Evolutionary conservation across 1,284 basidiomycete genomes (phyloP), one percentile per base, ranked within the genome.

Genomic region (Grifola frondosa): DNA sequence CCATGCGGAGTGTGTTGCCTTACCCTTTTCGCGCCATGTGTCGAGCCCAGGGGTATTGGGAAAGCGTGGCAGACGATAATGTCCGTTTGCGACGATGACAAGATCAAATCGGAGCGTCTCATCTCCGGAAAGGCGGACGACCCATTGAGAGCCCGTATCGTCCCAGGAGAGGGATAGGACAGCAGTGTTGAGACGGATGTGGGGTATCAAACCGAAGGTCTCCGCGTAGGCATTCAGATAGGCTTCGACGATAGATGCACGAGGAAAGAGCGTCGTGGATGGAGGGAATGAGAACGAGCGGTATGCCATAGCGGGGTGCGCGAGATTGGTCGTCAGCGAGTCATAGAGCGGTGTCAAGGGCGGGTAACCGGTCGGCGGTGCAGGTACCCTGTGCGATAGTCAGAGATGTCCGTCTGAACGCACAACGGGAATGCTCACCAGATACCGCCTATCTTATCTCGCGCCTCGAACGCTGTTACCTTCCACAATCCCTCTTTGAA

Each of bases 281-380:
- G 83, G 79, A 0, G 84, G 83, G 52, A 88, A 88, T 1, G 69
- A 55, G 54, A 77, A 79, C 37, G 73, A 74, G 1, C 73, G 67
- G 50, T 70, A 89, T 5, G 74, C 74, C 87, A 90, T 89, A 32
- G 81, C 50, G 0, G 82, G 82, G 53, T 89, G 84, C 0, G 88
- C 84, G 3, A 90, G 58, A 53, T 90, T 90, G 1, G 88, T 83
- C 19, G 80, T 81, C 11, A 90, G 65, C 2, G 82, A 81, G 54
- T 89, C 82, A 54, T 90, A 90, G 15, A 88, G 52, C 1, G 88
- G 78, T 1, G 84, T 82, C n/a, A 72, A 56, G 3, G 87, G 85
- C 10, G 75, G 80, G 31, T 76, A 58, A 17, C 65, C 67, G 16
- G 61, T 61, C 3, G 76, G 68, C 20, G 69, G 62, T 11, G 75